Evolutionary conservation across 139 green algal species (phyloP).

Genomic region (Chlorella sp.): DNA sequence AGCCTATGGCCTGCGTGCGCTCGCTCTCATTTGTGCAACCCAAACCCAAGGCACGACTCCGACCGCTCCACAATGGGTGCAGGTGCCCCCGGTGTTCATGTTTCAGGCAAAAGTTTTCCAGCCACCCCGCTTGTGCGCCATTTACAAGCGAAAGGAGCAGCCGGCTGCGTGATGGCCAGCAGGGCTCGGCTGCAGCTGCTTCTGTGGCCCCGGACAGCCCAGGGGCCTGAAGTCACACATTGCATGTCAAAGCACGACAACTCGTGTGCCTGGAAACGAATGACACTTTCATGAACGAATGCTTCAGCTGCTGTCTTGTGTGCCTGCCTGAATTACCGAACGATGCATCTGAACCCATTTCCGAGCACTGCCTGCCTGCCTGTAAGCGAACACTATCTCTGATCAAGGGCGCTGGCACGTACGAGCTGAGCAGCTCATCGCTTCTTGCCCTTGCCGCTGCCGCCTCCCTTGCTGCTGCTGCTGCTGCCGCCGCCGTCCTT

Average conservation of each 20-base stretch:
- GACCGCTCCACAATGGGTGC: too few species aligned
- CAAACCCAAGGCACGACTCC: too few species aligned
- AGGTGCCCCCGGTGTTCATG: constrained; percentile 50
- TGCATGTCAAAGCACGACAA: neutral
- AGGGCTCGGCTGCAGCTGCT: too few species aligned
- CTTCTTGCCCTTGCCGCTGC: constrained; percentile 34
- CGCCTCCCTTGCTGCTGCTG: neutral
- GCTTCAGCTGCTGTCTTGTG: too few species aligned
- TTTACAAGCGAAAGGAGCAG: constrained; percentile 10
- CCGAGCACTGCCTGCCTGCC: neutral
- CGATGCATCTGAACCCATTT: too few species aligned
- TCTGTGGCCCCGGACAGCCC: too few species aligned
- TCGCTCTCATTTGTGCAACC: too few species aligned
- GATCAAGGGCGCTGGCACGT: neutral
- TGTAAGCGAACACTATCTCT: neutral
- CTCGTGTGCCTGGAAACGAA: too few species aligned
- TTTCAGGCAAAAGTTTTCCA: constrained; percentile 49
- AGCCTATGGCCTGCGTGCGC: too few species aligned
- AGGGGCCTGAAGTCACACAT: too few species aligned
- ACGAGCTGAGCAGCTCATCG: neutral
- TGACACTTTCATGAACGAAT: too few species aligned
- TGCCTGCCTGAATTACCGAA: too few species aligned
- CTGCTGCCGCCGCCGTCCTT: constrained; percentile 9
- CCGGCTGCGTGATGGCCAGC: neutral
- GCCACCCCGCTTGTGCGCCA: constrained; percentile 30